Conservation (phyloP, 2,329 filamentous ascomycete genomes). For the Dactylellina leptospora region DNA sequence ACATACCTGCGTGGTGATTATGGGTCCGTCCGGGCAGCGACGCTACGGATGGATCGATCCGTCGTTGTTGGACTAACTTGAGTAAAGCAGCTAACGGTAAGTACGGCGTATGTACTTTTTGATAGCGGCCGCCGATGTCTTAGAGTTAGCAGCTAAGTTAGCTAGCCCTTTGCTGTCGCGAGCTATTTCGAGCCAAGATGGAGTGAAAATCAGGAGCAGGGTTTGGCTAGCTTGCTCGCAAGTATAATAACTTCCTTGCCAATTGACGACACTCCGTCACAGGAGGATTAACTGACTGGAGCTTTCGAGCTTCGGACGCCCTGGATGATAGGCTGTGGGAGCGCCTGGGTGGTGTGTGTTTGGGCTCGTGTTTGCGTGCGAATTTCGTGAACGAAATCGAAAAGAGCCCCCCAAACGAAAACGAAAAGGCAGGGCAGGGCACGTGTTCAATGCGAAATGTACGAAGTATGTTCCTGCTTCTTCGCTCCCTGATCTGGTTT, state of each 20-base stretch:
- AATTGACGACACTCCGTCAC: constrained; percentile 9
- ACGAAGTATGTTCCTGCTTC: constrained; percentile 53
- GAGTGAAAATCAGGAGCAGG: not conserved
- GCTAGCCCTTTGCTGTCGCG: constrained; percentile 18
- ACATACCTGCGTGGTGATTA: constrained; percentile 50
- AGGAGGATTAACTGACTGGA: constrained; percentile 3
- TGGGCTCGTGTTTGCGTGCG: constrained; percentile 10
- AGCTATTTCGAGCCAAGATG: constrained; percentile 38
- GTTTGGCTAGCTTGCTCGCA: not conserved
- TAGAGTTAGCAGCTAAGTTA: too few species aligned
- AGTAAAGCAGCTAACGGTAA: constrained; percentile 31
- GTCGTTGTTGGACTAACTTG: constrained; percentile 26
- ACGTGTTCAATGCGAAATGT: constrained; percentile 51
- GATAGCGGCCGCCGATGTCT: constrained; percentile 35
- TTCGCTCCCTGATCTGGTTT: constrained; percentile 24
- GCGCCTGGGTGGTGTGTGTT: constrained; percentile 3
- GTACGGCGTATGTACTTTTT: constrained; percentile 11
- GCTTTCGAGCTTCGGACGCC: constrained; percentile 17
- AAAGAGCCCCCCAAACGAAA: constrained; percentile 9
- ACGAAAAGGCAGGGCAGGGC: constrained; percentile 23
- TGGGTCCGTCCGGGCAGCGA: constrained; percentile 26
- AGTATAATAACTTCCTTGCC: constrained; percentile 7
- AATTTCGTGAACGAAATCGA: too few species aligned
- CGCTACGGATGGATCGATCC: constrained; percentile 43
- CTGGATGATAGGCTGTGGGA: not conserved